Base-by-base conservation (phyloP, 2,329 filamentous ascomycete genomes). In the Furcasterigmium furcatum region DNA sequence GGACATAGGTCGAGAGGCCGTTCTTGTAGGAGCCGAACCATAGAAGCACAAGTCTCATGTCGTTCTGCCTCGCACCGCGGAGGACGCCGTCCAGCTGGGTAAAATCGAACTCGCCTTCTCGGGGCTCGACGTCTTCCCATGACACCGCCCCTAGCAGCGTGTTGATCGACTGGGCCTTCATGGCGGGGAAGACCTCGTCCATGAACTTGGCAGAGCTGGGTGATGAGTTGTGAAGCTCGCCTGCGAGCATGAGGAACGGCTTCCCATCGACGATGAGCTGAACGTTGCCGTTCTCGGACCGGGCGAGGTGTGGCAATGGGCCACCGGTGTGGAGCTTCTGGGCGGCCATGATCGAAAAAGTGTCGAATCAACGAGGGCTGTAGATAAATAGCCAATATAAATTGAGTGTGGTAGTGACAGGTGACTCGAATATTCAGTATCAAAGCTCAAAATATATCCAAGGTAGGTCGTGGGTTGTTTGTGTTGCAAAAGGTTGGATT, bases 261-360 rank as follows among this genome's bases (percentile, higher is more conserved):
- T 57, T 52, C 41, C 53, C 54, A 20, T 61, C 48, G 25, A 63
- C 54, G 4, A 55, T 43, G 14, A 62, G 50, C 47, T 76, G 69
- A n/a, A n/a, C n/a, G n/a, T n/a, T n/a, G n/a, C n/a, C n/a, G n/a
- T n/a, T n/a, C n/a, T n/a, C n/a, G n/a, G n/a, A n/a, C n/a, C n/a
- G n/a, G n/a, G n/a, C n/a, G n/a, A n/a, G n/a, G n/a, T n/a, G n/a
- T n/a, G n/a, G n/a, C n/a, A n/a, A n/a, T n/a, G n/a, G n/a, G n/a
- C n/a, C n/a, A n/a, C n/a, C n/a, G n/a, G n/a, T n/a, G n/a, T n/a
- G n/a, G n/a, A n/a, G n/a, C n/a, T n/a, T n/a, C n/a, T n/a, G n/a
- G n/a, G n/a, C n/a, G n/a, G n/a, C n/a, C n/a, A n/a, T n/a, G n/a
- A n/a, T n/a, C n/a, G n/a, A n/a, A n/a, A n/a, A n/a, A n/a, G n/a